Conservation (phyloP, 805 yeast genomes). For the Candida ulmi region DNA sequence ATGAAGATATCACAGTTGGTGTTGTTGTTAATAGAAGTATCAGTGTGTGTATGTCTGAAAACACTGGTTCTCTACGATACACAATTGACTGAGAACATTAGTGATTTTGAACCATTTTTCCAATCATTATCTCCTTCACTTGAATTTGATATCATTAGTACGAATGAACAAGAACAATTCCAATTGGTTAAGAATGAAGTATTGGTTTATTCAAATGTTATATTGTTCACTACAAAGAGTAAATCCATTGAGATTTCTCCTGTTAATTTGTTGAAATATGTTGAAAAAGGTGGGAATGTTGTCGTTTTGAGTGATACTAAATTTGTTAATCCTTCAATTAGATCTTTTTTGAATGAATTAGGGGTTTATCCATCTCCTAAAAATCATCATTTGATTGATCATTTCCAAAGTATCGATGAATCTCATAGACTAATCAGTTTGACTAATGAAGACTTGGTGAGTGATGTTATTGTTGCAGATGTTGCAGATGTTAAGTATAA, state of each 20-base stretch:
- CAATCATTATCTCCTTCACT: no score
- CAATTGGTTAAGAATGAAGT: not conserved
- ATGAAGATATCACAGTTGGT: not conserved
- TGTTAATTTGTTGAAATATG: conserved; percentile 50
- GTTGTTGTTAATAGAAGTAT: not conserved
- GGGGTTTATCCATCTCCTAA: conserved; percentile 85
- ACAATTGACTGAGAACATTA: conserved; percentile 13
- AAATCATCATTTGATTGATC: conserved; percentile 58
- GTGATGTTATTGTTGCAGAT: conserved; percentile 15
- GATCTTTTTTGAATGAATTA: conserved; percentile 65
- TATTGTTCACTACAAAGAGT: conserved; percentile 54
- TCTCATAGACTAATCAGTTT: conserved; percentile 17
- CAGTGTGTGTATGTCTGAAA: conserved; percentile 10
- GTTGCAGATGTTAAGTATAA: conserved; percentile 20
- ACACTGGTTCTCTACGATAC: conserved; percentile 28
- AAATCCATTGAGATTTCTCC: conserved; percentile 23
- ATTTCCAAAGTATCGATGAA: conserved; percentile 39
- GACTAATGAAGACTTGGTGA: conserved; percentile 12
- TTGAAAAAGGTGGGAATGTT: conserved; percentile 68
- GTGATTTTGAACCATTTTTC: conserved; percentile 1
- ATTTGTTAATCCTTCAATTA: conserved; percentile 54
- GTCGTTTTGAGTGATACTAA: conserved; percentile 51
- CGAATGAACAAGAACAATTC: not conserved
- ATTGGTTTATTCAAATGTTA: conserved; percentile 46
- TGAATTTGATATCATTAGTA: no score